Base-by-base conservation (phyloP, 208 protist genomes). In the Crithidia thermophila region DNA sequence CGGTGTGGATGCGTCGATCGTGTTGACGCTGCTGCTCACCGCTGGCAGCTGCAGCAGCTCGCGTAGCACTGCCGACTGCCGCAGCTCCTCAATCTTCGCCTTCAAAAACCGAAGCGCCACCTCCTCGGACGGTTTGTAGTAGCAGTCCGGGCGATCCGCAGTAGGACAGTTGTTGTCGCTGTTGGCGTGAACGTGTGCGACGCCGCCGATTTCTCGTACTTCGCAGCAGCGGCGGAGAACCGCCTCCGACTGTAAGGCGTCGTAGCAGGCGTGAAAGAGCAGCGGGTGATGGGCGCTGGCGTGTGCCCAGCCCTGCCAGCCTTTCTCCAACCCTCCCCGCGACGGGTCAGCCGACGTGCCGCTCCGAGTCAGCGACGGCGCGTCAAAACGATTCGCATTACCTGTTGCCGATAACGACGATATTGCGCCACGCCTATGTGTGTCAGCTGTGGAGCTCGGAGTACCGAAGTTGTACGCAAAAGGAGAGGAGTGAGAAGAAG, bases 181-280 rank as follows among this genome's bases (percentile, higher is more conserved):
- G 18, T 23, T n/a, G n/a, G n/a, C n/a, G n/a, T n/a, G n/a, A n/a
- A n/a, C n/a, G n/a, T n/a, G n/a, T n/a, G n/a, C n/a, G n/a, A n/a
- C 45, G 25, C n/a, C 67, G 20, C 73, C 67, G 11, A 85, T 56
- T 6, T 42, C 60, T 52, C 74, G 79, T 6, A 75, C 55, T 16
- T 94, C 88, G 42, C 84, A 94, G 28, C 90, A 49, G 7, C 67
- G 66, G 11, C 50, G 59, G 21, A 93, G 79, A n/a, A 85, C 72
- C 7, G 16, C 34, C 20, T 79, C 57, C 0, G 79, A 78, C 28
- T 67, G 61, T 47, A 91, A 79, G 37, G 58, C 72, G 25, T 13
- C 16, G 20, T 69, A 45, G 40, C 66, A 72, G 20, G 71, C 58
- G 28, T 51, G 73, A 30, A 84, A 20, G 11, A 57, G 51, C 20